Conservation (phyloP, 495 filamentous ascomycete species). For the Penicillium fimorum region DNA sequence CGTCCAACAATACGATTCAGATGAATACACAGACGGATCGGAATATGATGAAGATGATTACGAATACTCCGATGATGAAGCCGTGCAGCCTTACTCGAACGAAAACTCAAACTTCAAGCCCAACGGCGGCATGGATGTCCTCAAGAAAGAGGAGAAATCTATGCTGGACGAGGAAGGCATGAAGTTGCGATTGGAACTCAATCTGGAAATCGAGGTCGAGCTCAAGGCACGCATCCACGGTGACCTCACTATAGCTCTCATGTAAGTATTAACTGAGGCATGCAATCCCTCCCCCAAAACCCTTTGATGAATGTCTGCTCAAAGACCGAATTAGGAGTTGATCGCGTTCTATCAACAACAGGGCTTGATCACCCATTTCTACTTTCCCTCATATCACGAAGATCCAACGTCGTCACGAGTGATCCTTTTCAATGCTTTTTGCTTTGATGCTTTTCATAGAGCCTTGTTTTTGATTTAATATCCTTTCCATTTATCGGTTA, state of each 20-base stretch:
- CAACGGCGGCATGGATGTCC: conserved; percentile 34
- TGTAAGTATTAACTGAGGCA: conserved; percentile 58
- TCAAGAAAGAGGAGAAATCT: conserved; percentile 29
- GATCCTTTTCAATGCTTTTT: conserved; percentile 6
- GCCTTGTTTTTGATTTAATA: conserved; percentile 11
- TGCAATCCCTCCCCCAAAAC: conserved; percentile 4
- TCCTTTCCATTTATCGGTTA: neutral
- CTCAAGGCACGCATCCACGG: conserved; percentile 89
- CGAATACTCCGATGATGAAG: conserved; percentile 29
- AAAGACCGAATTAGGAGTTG: conserved; percentile 33
- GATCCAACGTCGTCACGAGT: conserved; percentile 13
- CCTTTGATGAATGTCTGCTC: conserved; percentile 14
- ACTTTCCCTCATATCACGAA: conserved; percentile 2
- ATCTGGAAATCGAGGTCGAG: conserved; percentile 84
- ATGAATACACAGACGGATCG: conserved; percentile 51
- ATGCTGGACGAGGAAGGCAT: conserved; percentile 53
- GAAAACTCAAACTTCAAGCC: conserved; percentile 14
- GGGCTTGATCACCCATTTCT: conserved; percentile 26
- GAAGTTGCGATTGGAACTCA: conserved; percentile 75
- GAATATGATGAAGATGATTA: conserved; percentile 55
- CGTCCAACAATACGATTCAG: conserved; percentile 23
- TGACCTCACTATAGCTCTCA: conserved; percentile 78
- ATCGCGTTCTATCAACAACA: conserved; percentile 27
- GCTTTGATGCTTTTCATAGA: conserved; percentile 9
- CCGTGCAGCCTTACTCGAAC: conserved; percentile 47